Percentiles rank a stretch among this genome's conserved stretches.
Evolutionary conservation across 345 rosid genomes (phyloP).

Genomic region (Raphanus raphanistrum): DNA sequence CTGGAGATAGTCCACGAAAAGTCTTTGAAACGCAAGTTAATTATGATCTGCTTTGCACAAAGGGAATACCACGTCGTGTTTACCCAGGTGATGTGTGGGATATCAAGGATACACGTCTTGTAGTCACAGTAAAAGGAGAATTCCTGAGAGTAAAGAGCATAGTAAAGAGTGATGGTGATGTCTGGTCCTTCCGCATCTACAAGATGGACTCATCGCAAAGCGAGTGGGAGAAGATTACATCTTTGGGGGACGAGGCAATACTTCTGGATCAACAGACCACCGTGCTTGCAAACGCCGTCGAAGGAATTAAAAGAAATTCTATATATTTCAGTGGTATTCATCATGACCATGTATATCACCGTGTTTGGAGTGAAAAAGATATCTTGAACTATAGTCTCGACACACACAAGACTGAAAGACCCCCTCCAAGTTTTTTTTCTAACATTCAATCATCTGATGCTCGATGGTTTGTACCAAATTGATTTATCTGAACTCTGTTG

Average conservation of each 20-base stretch:
- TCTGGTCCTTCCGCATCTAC: background rate
- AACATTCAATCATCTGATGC: background rate
- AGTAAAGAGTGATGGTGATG: background rate
- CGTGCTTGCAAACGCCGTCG: background rate
- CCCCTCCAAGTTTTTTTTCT: background rate
- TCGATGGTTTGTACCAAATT: constrained; percentile 22
- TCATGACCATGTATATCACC: background rate
- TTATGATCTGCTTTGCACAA: background rate
- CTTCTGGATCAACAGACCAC: background rate
- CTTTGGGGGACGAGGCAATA: background rate
- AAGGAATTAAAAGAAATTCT: constrained; percentile 1
- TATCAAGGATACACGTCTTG: background rate
- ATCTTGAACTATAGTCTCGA: background rate
- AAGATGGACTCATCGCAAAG: background rate
- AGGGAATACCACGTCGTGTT: background rate
- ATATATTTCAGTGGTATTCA: constrained; percentile 2
- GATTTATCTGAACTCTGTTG: background rate
- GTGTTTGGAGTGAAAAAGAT: constrained; percentile 14
- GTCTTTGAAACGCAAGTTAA: background rate
- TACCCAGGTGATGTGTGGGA: background rate
- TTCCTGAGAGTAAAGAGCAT: background rate
- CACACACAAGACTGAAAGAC: constrained; percentile 1
- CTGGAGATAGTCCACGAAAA: background rate
- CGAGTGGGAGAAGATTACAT: background rate
- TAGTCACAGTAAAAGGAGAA: background rate